These are phyloP conservation scores for Phytophthora kernoviae DNA, from an alignment of 352 stramenopile species.

Conservation along the genomic window DNA sequence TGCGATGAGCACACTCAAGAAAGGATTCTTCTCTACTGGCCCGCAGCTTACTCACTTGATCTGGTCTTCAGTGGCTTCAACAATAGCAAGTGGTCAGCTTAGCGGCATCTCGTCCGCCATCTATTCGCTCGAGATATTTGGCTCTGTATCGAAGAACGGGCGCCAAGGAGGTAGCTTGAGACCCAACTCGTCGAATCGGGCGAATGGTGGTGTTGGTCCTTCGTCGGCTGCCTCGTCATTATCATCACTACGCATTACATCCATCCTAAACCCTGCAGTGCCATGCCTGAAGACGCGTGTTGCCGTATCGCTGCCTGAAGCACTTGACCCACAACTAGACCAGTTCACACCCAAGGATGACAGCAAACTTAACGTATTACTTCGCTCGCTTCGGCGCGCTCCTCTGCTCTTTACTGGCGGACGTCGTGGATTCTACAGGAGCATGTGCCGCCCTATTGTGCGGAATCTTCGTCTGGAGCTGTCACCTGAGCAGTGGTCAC, in stretches of 20 bases:
- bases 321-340: slow-evolving; percentile 68
- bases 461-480: slow-evolving; percentile 54
- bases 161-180: slow-evolving; percentile 20
- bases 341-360: slow-evolving; percentile 79
- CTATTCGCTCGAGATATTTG: slow-evolving; percentile 47
- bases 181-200: slow-evolving; percentile 14
- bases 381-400: slow-evolving; percentile 62
- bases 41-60: slow-evolving; percentile 78
- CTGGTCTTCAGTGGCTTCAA: slow-evolving; percentile 73
- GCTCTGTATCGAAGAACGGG: slow-evolving; percentile 26
- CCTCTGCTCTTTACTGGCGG: slow-evolving; percentile 62
- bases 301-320: slow-evolving; percentile 69
- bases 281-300: slow-evolving; percentile 65
- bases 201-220: slow-evolving; percentile 11
- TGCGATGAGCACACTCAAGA: slow-evolving; percentile 67
- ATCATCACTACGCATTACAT: slow-evolving; percentile 73
- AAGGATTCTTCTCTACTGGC: slow-evolving; percentile 71
- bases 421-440: slow-evolving; percentile 54
- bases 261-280: slow-evolving; percentile 55
- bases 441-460: slow-evolving; percentile 54
- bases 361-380: slow-evolving; percentile 72
- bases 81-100: slow-evolving; percentile 64
- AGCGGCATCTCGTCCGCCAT: slow-evolving; percentile 77
- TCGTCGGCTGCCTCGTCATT: slow-evolving; percentile 46
- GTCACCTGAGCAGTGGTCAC: slow-evolving; percentile 52